These are phyloP conservation scores for Clonostachys sp. DNA, from an alignment of 2,329 filamentous ascomycete genomes.

Conservation along the genomic window DNA sequence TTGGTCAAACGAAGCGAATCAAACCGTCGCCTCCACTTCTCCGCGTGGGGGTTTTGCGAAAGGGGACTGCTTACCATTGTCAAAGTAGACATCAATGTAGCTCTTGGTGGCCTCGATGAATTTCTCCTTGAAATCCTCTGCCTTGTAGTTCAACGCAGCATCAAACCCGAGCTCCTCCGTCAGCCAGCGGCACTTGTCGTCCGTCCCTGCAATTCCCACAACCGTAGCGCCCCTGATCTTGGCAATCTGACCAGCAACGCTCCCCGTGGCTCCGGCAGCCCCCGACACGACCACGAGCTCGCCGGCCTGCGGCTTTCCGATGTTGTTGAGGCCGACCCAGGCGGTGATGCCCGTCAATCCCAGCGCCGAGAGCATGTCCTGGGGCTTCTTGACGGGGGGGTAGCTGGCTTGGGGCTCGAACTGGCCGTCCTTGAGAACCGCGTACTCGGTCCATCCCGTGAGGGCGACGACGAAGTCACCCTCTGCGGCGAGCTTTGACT, in stretches of 20 bases:
- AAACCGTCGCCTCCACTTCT: too few relatives aligned
- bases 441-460: constrained; percentile 64
- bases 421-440: constrained; percentile 48
- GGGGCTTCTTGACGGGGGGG: constrained; percentile 35
- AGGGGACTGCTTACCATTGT: constrained; percentile 38
- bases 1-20: too few relatives aligned
- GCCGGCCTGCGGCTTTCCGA: constrained; percentile 62
- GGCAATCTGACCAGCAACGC: constrained; percentile 74
- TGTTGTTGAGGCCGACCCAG: constrained; percentile 69
- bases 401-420: constrained; percentile 33
- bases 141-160: constrained; percentile 66
- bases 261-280: constrained; percentile 74
- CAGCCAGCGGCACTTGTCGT: constrained; percentile 65
- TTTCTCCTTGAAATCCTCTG: constrained; percentile 51
- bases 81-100: constrained; percentile 66
- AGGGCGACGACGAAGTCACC: constrained; percentile 53
- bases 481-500: constrained; percentile 44
- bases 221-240: constrained; percentile 63
- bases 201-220: constrained; percentile 60
- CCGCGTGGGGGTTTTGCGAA: too few relatives aligned
- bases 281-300: constrained; percentile 75
- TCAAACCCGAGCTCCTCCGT: constrained; percentile 62
- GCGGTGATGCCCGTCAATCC: constrained; percentile 70
- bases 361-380: constrained; percentile 57
- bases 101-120: constrained; percentile 55